Base-by-base conservation (phyloP, 2,329 filamentous ascomycete genomes). In the Penicillium sp. region DNA sequence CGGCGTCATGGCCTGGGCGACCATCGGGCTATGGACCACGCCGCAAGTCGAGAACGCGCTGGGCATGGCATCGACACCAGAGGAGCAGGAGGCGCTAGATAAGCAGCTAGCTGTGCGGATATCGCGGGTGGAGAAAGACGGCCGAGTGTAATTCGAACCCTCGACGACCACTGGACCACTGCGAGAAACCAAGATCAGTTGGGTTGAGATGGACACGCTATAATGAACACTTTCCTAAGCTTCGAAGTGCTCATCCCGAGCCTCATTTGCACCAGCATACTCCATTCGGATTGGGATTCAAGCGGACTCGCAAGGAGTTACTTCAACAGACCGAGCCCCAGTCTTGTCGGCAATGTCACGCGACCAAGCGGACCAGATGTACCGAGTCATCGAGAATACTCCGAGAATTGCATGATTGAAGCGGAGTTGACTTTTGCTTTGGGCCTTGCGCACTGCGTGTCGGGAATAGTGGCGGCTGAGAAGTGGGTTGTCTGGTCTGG, bases 1-100 rank as follows among this genome's bases (percentile, higher is more conserved):
- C 40, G 85, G 82, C 58, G 70, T 95, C 55, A 81, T 95, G 62
- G 80, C 80, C 27, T 95, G 89, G 80, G 88, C 87, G 11, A 72
- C 75, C 32, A 72, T 81, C 32, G 90, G 88, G 13, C 76, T 93
- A n/a, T 84, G 85, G 63, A 63, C 87, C 14, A 82, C 85, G 4
- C 86, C 91, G 62, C 76, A 76, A 47, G 81, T 85, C 13, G 89
- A 91, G 69, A 78, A 86, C 63, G 81, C 77, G 34, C 77, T 90
- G 50, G 86, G 86, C 6, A 78, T 88, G 66, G 82, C 78, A 31
- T 80, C 89, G 1, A 85, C 82, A 0, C 82, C 87, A 51, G 75
- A 85, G 61, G 89, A 95, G 63, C 84, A 81, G 64, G 80, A 82
- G 49, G 78, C 79, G 10, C 66, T 95, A 52, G 75, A 80, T 46